Conservation (phyloP, 768 basidiomycete species). For the Trichaptum fuscoviolaceum region DNA sequence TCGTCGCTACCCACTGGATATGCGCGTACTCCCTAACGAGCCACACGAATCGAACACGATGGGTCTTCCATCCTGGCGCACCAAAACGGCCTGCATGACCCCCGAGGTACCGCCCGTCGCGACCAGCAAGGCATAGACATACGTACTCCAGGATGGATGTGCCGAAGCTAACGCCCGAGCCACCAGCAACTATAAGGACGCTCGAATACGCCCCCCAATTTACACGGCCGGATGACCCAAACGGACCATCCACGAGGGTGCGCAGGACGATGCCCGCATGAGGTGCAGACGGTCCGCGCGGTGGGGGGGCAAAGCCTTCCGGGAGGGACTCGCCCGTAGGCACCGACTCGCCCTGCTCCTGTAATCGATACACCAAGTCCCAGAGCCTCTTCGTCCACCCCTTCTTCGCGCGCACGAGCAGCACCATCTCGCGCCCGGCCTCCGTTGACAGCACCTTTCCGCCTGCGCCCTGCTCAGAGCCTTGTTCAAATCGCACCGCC, state of each 20-base stretch:
- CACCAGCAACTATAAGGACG: conserved; percentile 61
- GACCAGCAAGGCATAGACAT: conserved; percentile 50
- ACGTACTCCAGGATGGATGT: conserved; percentile 60
- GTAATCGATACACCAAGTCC: conserved; percentile 41
- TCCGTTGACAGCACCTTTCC: conserved; percentile 20
- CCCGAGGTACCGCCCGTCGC: conserved; percentile 46
- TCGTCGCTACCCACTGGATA: conserved; percentile 69
- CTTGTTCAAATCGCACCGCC: conserved; percentile 7
- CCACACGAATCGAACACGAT: conserved; percentile 70
- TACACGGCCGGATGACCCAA: conserved; percentile 57
- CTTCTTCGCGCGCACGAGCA: conserved; percentile 62
- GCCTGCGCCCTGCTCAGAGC: background rate
- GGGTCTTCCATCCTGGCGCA: conserved; percentile 34
- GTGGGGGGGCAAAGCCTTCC: conserved; percentile 1
- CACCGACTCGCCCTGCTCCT: conserved; percentile 24
- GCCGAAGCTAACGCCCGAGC: conserved; percentile 73
- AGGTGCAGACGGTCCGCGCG: conserved; percentile 27
- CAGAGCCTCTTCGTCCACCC: conserved; percentile 69
- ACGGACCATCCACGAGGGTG: conserved; percentile 62
- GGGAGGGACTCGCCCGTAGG: conserved; percentile 27
- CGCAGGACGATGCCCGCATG: conserved; percentile 46
- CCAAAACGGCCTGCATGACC: conserved; percentile 42
- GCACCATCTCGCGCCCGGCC: conserved; percentile 50
- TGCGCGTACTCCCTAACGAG: conserved; percentile 77
- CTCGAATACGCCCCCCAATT: conserved; percentile 56